Evolutionary conservation across 805 yeast species (phyloP).

Genomic region (Middelhovenomyces tepae): DNA sequence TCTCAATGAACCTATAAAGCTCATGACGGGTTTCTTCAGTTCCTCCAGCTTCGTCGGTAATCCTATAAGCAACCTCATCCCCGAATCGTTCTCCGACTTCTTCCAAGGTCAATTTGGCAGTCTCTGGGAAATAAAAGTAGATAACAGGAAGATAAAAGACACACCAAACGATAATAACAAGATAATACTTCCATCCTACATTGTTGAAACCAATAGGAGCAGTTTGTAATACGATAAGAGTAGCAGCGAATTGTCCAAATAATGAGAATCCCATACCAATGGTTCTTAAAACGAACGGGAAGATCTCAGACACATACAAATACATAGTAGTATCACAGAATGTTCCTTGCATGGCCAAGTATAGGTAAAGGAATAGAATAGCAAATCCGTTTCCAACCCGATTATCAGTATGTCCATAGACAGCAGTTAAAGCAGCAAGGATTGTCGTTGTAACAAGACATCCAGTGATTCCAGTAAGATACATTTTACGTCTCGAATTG

Average conservation of each 20-base stretch:
- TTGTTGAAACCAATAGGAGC: slow-evolving; percentile 32
- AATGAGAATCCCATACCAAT: slow-evolving; percentile 30
- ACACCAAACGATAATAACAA: slow-evolving; percentile 21
- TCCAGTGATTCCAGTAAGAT: slow-evolving; percentile 6
- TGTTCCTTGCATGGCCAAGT: slow-evolving; percentile 8
- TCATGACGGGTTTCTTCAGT: no score
- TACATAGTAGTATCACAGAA: slow-evolving; percentile 9
- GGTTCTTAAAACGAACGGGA: slow-evolving; percentile 27
- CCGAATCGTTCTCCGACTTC: slow-evolving; percentile 34
- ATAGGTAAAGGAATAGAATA: slow-evolving; percentile 7
- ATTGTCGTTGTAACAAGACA: slow-evolving; percentile 4
- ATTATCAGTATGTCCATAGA: slow-evolving; percentile 3
- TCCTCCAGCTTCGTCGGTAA: no score
- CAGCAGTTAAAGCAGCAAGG: slow-evolving; percentile 8
- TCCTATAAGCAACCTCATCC: slow-evolving; percentile 18
- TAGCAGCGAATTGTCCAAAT: slow-evolving; percentile 9
- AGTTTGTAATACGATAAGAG: slow-evolving; percentile 23
- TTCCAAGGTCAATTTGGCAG: slow-evolving; percentile 33
- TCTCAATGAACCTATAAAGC: no score
- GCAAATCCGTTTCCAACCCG: no score
- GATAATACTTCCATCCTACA: slow-evolving; percentile 34
- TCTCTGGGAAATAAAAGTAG: slow-evolving; percentile 30
- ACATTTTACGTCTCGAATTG: slow-evolving; percentile 7
- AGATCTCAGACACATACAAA: slow-evolving; percentile 10
- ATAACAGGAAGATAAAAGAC: slow-evolving; percentile 11